Base-by-base conservation (phyloP, 306 rosid species). In the Cicer arietinum region DNA sequence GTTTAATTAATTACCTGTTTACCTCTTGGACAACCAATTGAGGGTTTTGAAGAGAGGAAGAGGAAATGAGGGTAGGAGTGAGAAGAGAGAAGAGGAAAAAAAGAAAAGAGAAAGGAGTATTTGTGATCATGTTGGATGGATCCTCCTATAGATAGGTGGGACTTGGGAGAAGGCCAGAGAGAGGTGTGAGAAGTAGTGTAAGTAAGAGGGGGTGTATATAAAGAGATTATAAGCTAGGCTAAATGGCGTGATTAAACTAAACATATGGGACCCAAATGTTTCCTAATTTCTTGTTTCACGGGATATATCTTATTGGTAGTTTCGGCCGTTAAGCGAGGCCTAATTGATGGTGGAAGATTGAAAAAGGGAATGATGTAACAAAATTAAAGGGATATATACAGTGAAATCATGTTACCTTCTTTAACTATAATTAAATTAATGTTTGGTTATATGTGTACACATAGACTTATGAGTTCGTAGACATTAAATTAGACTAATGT, bases 281-380 rank as follows among this genome's bases (percentile, higher is more conserved):
- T 62, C 83, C 86, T 84, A 85, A 90, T 90, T 93, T 84, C 88
- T 72, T 81, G 66, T 67, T 89, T 89, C 77, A 81, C 86, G 88
- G 91, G 87, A 80, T 79, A 80, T 79, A 73, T 82, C 22, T 80
- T 16, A 7, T 83, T 77, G 47, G 87, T 80, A 81, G 96, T 86
- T 89, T 86, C 75, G 77, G 92, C 92, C 94, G 89, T 90, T 88
- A 86, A 91, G 82, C 73, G 72, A 78, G 90, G 60, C 91, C 71
- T 74, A 62, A 86, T 85, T 86, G 64, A 73, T 81, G 86, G 84
- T 40, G 17, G 11, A 74, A 35, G 40, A 53, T 59, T 66, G 70
- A 51, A n/a, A 8, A 56, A 66, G 70, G 58, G 44, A 48, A 80
- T 40, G 18, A 0, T 8, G 0, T 5, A n/a, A 50, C 0, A 39